A percentile compares a stretch with the other conserved stretches of the same genome.
Evolutionary conservation across 805 yeast species (phyloP).

Genomic region (Nakazawaea populi): DNA sequence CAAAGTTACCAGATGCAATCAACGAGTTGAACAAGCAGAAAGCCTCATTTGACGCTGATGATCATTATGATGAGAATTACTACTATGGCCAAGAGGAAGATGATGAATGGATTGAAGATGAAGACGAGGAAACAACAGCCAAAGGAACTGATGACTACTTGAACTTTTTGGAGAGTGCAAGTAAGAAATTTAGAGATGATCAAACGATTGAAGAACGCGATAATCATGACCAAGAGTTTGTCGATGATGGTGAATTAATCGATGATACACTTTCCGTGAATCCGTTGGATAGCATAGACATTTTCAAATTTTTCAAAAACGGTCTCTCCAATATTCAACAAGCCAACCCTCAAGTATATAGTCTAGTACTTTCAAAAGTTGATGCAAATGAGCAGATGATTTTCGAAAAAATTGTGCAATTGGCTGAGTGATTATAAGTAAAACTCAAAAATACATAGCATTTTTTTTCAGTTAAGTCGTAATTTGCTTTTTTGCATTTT

Average conservation of each 20-base stretch:
- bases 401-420: slow-evolving; percentile 5
- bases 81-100: slow-evolving; percentile 23
- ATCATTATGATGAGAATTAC: slow-evolving; percentile 22
- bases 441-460: background rate
- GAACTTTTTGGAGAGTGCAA: slow-evolving; percentile 40
- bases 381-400: slow-evolving; percentile 5
- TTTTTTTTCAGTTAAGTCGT: background rate
- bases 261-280: slow-evolving; percentile 81
- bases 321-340: slow-evolving; percentile 44
- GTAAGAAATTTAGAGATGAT: slow-evolving; percentile 28
- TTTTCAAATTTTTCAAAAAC: slow-evolving; percentile 59
- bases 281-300: slow-evolving; percentile 71
- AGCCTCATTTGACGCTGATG: slow-evolving; percentile 40
- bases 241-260: slow-evolving; percentile 57
- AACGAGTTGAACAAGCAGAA: slow-evolving; percentile 58
- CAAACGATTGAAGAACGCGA: slow-evolving; percentile 27
- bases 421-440: background rate
- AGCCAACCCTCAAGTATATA: slow-evolving; percentile 24
- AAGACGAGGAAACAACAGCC: slow-evolving; percentile 20
- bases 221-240: slow-evolving; percentile 35
- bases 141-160: slow-evolving; percentile 37
- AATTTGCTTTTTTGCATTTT: too few species aligned
- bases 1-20: slow-evolving; percentile 67
- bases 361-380: slow-evolving; percentile 6
- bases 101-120: slow-evolving; percentile 19